A percentile compares a stretch with the other conserved stretches of the same genome.
phyloP scores from a whole-genome alignment of 345 rosid species.

The Sonneratia alba region DNA sequence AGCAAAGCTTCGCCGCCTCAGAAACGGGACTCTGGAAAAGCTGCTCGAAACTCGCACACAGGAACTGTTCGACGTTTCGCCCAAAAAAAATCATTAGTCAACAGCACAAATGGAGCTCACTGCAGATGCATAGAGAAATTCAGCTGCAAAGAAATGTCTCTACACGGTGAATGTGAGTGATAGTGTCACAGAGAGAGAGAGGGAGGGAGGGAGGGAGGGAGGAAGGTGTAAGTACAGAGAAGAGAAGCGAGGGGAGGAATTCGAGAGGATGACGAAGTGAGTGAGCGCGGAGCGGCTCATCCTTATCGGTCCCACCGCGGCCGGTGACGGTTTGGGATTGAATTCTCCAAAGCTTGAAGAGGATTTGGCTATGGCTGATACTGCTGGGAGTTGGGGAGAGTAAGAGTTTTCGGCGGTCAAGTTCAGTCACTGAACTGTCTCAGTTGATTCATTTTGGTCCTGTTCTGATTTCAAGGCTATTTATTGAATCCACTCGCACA shows the following conservation, averaged over 20 bases:
- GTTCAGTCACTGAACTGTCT: background rate
- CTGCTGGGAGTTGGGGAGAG: no score
- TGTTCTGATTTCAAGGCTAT: no score
- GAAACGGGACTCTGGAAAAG: conserved; percentile 1
- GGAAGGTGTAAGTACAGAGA: conserved; percentile 26
- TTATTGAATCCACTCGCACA: no score
- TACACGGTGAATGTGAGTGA: background rate
- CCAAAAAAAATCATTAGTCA: background rate
- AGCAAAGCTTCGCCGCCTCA: background rate
- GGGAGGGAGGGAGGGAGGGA: conserved; percentile 4
- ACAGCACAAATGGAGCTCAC: background rate
- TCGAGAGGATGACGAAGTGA: conserved; percentile 33
- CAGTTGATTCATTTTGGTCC: background rate
- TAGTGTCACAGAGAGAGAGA: background rate
- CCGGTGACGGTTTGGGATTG: background rate
- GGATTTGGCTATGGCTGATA: background rate
- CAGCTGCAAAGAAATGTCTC: background rate
- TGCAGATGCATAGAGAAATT: background rate
- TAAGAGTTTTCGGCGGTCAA: background rate
- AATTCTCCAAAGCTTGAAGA: background rate
- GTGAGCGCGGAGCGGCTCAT: conserved; percentile 43
- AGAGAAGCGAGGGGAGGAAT: conserved; percentile 31
- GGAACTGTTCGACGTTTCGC: conserved; percentile 18
- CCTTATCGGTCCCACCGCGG: background rate
- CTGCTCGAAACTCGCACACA: conserved; percentile 14